Evolutionary conservation across 345 rosid species (phyloP).

Genomic region (Limnanthes douglasii): DNA sequence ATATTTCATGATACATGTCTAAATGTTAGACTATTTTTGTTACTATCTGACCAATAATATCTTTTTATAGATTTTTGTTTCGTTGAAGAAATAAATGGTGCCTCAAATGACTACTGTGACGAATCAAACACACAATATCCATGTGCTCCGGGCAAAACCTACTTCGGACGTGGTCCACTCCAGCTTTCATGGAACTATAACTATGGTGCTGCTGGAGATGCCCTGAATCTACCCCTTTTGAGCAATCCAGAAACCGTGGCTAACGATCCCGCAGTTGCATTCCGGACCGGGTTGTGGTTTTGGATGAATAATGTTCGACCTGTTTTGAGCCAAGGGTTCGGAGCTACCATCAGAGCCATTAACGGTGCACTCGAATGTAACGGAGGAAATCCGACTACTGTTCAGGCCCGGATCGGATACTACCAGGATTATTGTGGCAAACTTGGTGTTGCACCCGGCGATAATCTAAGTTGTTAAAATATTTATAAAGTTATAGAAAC

Average conservation of each 20-base stretch:
- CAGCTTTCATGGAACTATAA: neutral
- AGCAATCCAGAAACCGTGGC: neutral
- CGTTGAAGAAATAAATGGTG: slow-evolving; percentile 67
- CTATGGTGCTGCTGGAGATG: neutral
- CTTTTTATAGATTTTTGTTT: slow-evolving; percentile 39
- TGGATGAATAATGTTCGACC: neutral
- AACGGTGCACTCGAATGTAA: neutral
- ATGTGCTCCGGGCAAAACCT: neutral
- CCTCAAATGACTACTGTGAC: slow-evolving; percentile 3
- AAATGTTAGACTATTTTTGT: too few species aligned
- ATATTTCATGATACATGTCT: too few species aligned
- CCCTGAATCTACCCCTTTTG: neutral
- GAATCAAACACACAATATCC: neutral
- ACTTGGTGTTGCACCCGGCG: too few species aligned
- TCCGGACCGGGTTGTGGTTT: neutral
- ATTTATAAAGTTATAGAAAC: too few species aligned
- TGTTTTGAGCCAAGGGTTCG: neutral
- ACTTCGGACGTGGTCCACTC: neutral
- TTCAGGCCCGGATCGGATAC: neutral
- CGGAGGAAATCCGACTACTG: neutral
- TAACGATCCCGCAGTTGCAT: neutral
- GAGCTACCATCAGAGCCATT: neutral
- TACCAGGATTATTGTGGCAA: neutral
- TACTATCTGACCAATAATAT: too few species aligned
- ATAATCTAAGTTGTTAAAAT: too few species aligned